Evolutionary conservation across 352 stramenopile species (phyloP), one percentile per base, ranked within the genome.

Genomic region (Globisporangium orthogonon): DNA sequence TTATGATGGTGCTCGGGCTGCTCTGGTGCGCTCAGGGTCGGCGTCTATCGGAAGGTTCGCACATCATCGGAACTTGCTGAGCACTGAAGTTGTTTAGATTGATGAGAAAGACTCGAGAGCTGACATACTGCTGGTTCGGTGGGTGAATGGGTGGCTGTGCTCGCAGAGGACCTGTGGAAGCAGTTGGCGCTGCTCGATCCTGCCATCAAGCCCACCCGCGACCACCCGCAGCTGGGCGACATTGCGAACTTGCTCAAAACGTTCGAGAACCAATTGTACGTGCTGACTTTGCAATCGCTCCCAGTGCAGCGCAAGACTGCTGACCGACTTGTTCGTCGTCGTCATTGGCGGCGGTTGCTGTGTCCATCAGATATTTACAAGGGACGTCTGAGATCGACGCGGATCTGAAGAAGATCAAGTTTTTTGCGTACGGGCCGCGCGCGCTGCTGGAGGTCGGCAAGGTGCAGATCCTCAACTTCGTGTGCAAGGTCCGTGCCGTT

Each of bases 401-500:
- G 10, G 84, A 94, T 44, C 49, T 81, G 37, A 92, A 94, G 59
- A 90, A 89, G 54, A 67, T 90, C 56, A 85, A 83, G 58, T 83
- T 86, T 51, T 91, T 81, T 48, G 63, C 67, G 43, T 94, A 89
- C 57, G 84, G 82, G 5, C 56, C 80, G 13, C 76, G 84, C 4
- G 76, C 84, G 40, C 61, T 80, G 29, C 62, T 87, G 40, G 84
- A 94, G 76, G 77, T 94, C n/a, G 73, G 82, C 67, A 92, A 94
- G 55, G 66, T 86, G 37, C 80, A 91, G 64, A 92, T 94, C 59
- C 71, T 94, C 43, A 89, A 90, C 59, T 94, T 94, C 52, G 79
- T 94, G 14, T 92, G 84, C 80, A 92, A 91, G 76, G 81, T 94
- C 63, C 50, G 52, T 50, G 41, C 41, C 3, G 31, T 30, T 18